Percentiles rank a stretch among this genome's conserved stretches.
phyloP scores from a whole-genome alignment of 768 basidiomycete species.

The Saitozyma sp. region DNA sequence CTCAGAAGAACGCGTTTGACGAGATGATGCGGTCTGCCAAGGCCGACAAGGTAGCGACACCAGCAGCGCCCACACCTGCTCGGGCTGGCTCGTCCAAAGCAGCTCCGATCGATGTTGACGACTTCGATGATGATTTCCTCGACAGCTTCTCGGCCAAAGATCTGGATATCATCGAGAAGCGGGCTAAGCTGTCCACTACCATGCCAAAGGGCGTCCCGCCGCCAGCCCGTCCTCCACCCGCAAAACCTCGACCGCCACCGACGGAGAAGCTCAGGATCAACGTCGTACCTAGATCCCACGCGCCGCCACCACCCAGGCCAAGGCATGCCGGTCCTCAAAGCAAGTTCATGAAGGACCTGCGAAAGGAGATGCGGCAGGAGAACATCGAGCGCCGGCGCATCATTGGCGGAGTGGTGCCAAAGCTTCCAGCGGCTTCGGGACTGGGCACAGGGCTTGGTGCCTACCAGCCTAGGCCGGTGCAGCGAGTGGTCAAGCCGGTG shows the following conservation, averaged over 20 bases:
- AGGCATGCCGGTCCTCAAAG: conserved; percentile 26
- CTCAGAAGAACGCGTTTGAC: conserved; percentile 38
- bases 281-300: conserved; percentile 27
- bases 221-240: background rate
- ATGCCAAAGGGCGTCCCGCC: conserved; percentile 4
- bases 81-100: conserved; percentile 11
- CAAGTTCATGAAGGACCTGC: conserved; percentile 35
- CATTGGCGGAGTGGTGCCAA: conserved; percentile 34
- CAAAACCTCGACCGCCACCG: conserved; percentile 7
- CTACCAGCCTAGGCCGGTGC: conserved; percentile 14
- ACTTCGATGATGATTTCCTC: conserved; percentile 43
- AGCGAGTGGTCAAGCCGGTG: conserved; percentile 13
- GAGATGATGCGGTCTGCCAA: conserved; percentile 45
- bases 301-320: background rate
- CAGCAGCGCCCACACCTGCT: conserved; percentile 1
- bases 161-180: conserved; percentile 41
- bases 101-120: conserved; percentile 26
- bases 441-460: conserved; percentile 41
- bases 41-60: conserved; percentile 3
- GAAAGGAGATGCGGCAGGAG: conserved; percentile 22
- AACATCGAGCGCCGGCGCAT: conserved; percentile 19
- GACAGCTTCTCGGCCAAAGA: conserved; percentile 28
- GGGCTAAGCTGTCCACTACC: conserved; percentile 23
- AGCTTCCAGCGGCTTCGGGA: conserved; percentile 29
- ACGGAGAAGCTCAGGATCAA: conserved; percentile 37